Base-by-base conservation (phyloP, 306 rosid species). In the Coriaria nepalensis region DNA sequence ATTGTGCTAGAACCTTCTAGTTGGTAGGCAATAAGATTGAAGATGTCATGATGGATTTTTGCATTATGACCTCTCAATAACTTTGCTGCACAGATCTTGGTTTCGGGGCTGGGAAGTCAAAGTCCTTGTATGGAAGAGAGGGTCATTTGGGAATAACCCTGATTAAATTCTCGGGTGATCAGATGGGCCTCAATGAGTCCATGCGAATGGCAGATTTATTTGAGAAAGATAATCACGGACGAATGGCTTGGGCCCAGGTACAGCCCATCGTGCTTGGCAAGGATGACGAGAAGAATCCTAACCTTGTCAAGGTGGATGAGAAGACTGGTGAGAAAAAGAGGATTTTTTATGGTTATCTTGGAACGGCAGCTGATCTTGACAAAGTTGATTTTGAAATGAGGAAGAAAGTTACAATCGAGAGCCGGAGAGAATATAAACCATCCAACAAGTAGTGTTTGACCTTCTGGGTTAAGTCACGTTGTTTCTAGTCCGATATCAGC, bases 121-220 rank as follows among this genome's bases (percentile, higher is more conserved):
- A 86, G 65, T 82, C 98, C 51, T 62, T 86, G 69, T 92, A 92
- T 13, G 94, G 94, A 64, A 82, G 93, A 70, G 98, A 92, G 12
- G 98, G 98, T 58, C 98, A 92, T 77, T 69, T 82, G 77, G 98
- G 98, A 55, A 59, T 71, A 46, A 82, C 88, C 13, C 48, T 92
- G 69, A 60, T 92, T 53, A 92, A 82, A 53, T 92, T 79, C 68
- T 55, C 94, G 9, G 87, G 79, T 41, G 93, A 86, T 45, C 82
- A 68, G 47, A 69, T 86, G 10, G 98, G 98, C 68, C 67, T 92
- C 37, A 71, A 79, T 73, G 96, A 80, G 51, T 96, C 96, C 73
- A 59, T 58, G 52, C 80, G 75, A 56, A 66, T 92, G 73, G 76
- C 87, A 8, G 96, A 78, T 47, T 73, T 73, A 68, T 82, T 86